Base-by-base conservation (phyloP, 495 filamentous ascomycete genomes). In the Melanomma pulvis-pyrius region DNA sequence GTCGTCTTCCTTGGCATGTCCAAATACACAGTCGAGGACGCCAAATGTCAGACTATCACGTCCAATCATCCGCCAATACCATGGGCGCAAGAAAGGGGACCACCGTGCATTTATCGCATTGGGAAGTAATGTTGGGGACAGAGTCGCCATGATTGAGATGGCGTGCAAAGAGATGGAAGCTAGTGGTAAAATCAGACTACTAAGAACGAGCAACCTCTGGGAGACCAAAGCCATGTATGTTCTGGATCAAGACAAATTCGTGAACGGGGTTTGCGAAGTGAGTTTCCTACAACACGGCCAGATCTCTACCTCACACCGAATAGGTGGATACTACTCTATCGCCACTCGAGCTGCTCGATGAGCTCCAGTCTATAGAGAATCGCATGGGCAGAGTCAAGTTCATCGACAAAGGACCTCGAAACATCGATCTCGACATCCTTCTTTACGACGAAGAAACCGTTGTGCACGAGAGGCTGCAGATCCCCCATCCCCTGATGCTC, bases 161-260 rank as follows among this genome's bases (percentile, higher is more conserved):
- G 93, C 94, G 1, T 92, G 92, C 74, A 80, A 79, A 50, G 84
- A 89, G 71, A 90, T 98, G 86, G 84, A 88, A 55, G 74, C 77
- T 29, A 79, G 57, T 29, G 61, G 84, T 34, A 86, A 83, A 52
- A 91, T 98, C 75, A 84, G 79, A 61, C 83, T 98, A 41, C 83
- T 85, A 58, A 79, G 88, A 70, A 97, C 93, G 0, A 97, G 94
- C 73, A 86, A 87, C 58, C 81, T 98, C 39, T 98, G 93, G 81
- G 92, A 98, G 79, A 98, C 93, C 7, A 86, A 90, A 64, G 90
- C 94, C 24, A 98, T 98, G 94, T 98, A 98, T 78, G 88, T 97
- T 68, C 78, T 89, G 67, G 88, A 96, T 71, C 94, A 98, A 74
- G 86, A 85, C 62, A 83, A 86, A 19, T 98, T 98, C 71, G 78